Conservation (phyloP, 2,329 filamentous ascomycete species). For the Alternaria tenuissima region DNA sequence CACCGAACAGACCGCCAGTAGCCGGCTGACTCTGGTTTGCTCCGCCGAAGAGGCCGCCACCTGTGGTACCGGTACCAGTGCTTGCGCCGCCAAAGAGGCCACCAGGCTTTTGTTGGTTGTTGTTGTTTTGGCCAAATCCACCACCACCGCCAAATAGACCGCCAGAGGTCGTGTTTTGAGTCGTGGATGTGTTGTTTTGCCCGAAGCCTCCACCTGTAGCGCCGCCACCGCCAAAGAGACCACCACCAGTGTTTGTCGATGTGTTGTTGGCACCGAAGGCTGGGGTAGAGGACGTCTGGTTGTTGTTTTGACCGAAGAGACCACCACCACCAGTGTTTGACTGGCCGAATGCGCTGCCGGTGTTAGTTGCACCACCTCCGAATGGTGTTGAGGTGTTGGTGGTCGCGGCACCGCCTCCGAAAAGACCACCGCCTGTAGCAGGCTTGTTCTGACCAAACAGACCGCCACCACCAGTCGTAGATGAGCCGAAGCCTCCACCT, state of each 20-base stretch:
- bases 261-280: conserved; percentile 38
- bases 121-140: conserved; percentile 47
- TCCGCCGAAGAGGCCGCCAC: conserved; percentile 62
- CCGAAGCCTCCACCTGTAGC: conserved; percentile 41
- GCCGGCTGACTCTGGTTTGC: conserved; percentile 31
- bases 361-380: conserved; percentile 37
- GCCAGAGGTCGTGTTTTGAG: conserved; percentile 37
- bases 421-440: conserved; percentile 47
- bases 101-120: conserved; percentile 51
- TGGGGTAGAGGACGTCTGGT: conserved; percentile 33
- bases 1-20: conserved; percentile 55
- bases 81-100: conserved; percentile 44
- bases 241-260: conserved; percentile 39
- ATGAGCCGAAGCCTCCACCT: conserved; percentile 48
- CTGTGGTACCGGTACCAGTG: conserved; percentile 45
- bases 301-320: conserved; percentile 46
- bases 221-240: conserved; percentile 36
- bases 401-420: conserved; percentile 38
- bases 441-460: conserved; percentile 60
- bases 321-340: conserved; percentile 44
- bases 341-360: conserved; percentile 35
- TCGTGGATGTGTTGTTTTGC: conserved; percentile 39
- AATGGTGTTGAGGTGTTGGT: conserved; percentile 38
- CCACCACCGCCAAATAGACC: conserved; percentile 55
- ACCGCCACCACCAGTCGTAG: conserved; percentile 43